A percentile compares a stretch with the other conserved stretches of the same genome.
Evolutionary conservation across 2,329 filamentous ascomycete genomes (phyloP).

Genomic region (Clonostachys rosea): DNA sequence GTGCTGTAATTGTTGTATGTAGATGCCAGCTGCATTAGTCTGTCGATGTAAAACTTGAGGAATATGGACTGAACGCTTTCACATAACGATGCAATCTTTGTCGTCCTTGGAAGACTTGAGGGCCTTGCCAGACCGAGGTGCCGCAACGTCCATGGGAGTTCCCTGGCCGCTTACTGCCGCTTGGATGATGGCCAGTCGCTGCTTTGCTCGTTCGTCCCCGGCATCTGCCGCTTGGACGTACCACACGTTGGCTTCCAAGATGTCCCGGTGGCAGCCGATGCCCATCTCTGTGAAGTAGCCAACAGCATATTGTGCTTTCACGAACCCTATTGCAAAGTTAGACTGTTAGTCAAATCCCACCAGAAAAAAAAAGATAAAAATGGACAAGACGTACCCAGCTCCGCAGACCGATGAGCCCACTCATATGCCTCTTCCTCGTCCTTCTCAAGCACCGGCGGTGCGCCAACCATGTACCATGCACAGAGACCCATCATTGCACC

Average conservation of each 20-base stretch:
- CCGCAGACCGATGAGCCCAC: slow-evolving; percentile 85
- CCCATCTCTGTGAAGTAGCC: slow-evolving; percentile 99
- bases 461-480: slow-evolving; percentile 97
- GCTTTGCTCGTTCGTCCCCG: slow-evolving; percentile 84
- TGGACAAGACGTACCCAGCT: slow-evolving; percentile 61
- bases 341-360: neutral
- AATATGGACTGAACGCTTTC: slow-evolving; percentile 2
- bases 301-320: slow-evolving; percentile 85
- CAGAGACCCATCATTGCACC: slow-evolving; percentile 97
- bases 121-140: slow-evolving; percentile 45
- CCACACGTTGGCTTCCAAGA: slow-evolving; percentile 97
- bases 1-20: too few relatives aligned
- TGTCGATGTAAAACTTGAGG: too few relatives aligned
- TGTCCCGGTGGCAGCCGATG: slow-evolving; percentile 88
- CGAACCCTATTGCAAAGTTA: slow-evolving; percentile 42
- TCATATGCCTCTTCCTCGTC: slow-evolving; percentile 96
- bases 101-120: slow-evolving; percentile 43
- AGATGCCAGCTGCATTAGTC: too few relatives aligned
- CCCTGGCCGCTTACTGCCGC: slow-evolving; percentile 65
- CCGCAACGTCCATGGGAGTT: slow-evolving; percentile 50
- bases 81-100: slow-evolving; percentile 57
- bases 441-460: slow-evolving; percentile 85
- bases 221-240: slow-evolving; percentile 93
- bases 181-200: slow-evolving; percentile 80
- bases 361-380: neutral